phyloP scores from a whole-genome alignment of 768 basidiomycete species.

The Tulasnella sp. region DNA sequence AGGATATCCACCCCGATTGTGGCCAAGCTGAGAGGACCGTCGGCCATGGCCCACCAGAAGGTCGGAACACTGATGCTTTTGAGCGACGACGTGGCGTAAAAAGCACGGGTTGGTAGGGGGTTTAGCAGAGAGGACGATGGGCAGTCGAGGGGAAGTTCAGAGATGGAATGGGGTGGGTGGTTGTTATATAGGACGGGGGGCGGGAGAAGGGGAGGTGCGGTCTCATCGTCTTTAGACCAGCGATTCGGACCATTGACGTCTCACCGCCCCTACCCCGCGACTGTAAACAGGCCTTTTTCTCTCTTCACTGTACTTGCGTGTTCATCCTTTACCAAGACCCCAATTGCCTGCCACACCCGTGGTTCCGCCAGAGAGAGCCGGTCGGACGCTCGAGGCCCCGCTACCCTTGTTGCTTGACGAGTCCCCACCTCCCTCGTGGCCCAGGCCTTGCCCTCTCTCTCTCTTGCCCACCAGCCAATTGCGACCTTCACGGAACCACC shows the following conservation, averaged over 20 bases:
- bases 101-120: neutral
- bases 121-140: neutral
- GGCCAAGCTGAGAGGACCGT: constrained; percentile 4
- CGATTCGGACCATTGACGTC: neutral
- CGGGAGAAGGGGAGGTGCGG: neutral
- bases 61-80: neutral
- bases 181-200: neutral
- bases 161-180: neutral
- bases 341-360: neutral
- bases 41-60: constrained; percentile 1
- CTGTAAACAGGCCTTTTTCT: neutral
- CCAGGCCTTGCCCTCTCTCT: neutral
- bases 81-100: neutral
- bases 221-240: neutral
- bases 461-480: neutral
- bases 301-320: neutral
- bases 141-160: neutral
- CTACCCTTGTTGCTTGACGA: neutral
- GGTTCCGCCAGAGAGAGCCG: neutral
- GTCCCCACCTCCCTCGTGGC: neutral
- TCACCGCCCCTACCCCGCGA: neutral
- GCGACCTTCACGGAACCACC: neutral
- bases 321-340: neutral
- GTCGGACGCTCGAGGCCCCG: neutral
- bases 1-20: constrained; percentile 17